Evolutionary conservation across 225 moss, liverwort and hornwort species (phyloP).

Genomic region (Polytrichum formosum): DNA sequence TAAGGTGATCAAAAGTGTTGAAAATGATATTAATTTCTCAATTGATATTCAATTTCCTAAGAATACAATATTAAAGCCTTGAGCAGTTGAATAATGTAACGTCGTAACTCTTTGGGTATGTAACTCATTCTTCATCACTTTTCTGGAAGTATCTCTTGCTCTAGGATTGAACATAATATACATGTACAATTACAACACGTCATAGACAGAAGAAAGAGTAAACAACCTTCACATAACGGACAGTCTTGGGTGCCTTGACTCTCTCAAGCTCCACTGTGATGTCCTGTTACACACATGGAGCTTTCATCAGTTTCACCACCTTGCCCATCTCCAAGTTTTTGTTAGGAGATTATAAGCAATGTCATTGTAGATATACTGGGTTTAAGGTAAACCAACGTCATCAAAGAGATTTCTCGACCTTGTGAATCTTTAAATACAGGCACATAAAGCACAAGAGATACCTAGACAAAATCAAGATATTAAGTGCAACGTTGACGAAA

Average conservation of each 20-base stretch:
- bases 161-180: no score
- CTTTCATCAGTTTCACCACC: background rate
- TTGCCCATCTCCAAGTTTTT: slow-evolving; percentile 1
- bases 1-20: no score
- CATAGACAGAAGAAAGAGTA: background rate
- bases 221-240: slow-evolving; percentile 62
- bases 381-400: background rate
- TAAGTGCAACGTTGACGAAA: no score
- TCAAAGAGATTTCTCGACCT: background rate
- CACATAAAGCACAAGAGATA: background rate
- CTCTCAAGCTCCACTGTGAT: slow-evolving; percentile 61
- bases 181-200: no score
- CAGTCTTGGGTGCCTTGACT: slow-evolving; percentile 52
- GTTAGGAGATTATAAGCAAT: no score
- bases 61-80: background rate
- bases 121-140: no score
- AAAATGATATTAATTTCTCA: no score
- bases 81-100: background rate
- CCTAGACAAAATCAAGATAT: background rate
- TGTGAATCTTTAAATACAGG: background rate
- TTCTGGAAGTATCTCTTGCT: background rate
- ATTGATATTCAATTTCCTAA: background rate
- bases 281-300: slow-evolving; percentile 37
- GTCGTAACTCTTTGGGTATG: no score
- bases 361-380: no score